Base-by-base conservation (phyloP, 2,329 filamentous ascomycete genomes). In the Clonostachys sp. region DNA sequence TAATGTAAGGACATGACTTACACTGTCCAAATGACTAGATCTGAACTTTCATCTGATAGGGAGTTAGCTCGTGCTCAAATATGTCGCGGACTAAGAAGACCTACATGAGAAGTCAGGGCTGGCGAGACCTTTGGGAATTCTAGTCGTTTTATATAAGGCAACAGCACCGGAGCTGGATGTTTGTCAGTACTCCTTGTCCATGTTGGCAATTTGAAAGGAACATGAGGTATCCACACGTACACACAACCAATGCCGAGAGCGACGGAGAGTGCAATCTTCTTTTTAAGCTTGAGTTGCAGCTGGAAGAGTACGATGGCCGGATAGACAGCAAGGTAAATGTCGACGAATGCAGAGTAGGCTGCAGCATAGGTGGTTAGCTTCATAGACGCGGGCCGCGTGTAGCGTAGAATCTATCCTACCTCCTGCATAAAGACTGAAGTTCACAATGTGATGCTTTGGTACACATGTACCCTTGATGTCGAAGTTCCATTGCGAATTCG, bases 291-390 rank as follows among this genome's bases (percentile, higher is more conserved):
- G 55, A 73, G 59, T 34, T 69, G 63, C 8, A 73, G 54, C 9
- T 56, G 54, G 35, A 51, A 64, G 0, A 73, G 58, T 1, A 72
- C 60, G 4, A 66, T 43, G 3, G 63, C 61, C 1, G 70, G 69
- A 36, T 72, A 73, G 1, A 71, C 51, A 13, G 70, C 67, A 5
- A 73, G 60, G 44, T 73, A 73, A 1, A 72, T 53, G 50, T 73
- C 70, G n/a, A 65, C 59, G 18, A 63, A 53, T 2, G 60, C 66
- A 13, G 63, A 69, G 16, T 64, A 53, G 0, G 56, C 64, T 66
- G 43, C 13, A 12, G n/a, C 12, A 30, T n/a, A 17, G 16, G 36
- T 9, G 38, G 34, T 39, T 18, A 39, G 36, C 17, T n/a, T 39
- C 36, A 9, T 18, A n/a, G 36, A 39, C 10, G 7, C 14, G 36